Conservation (phyloP, 2,329 filamentous ascomycete species). For the Ophiostoma novo-ulmi region DNA sequence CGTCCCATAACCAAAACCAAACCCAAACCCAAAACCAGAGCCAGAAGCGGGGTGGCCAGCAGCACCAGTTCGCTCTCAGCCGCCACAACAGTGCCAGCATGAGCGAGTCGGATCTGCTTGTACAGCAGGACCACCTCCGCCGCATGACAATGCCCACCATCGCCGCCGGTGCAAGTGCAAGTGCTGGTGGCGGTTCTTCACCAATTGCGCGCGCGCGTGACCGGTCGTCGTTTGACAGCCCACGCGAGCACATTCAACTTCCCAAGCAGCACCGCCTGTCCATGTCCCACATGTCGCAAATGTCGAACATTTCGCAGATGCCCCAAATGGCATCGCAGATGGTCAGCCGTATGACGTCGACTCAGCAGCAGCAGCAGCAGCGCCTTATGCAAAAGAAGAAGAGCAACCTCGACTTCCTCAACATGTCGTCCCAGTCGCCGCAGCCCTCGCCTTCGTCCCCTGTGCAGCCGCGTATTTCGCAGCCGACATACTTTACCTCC, state of each 20-base stretch:
- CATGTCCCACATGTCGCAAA: conserved; percentile 32
- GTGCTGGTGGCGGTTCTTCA: conserved; percentile 24
- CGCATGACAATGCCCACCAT: conserved; percentile 49
- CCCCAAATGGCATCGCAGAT: neutral
- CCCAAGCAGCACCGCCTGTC: conserved; percentile 46
- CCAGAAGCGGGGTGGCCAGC: conserved; percentile 19
- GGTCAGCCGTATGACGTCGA: conserved; percentile 34
- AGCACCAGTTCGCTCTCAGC: conserved; percentile 35
- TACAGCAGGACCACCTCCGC: conserved; percentile 54
- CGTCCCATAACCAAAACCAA: conserved; percentile 17
- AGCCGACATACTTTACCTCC: conserved; percentile 35
- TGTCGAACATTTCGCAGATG: neutral
- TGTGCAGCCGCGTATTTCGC: conserved; percentile 39
- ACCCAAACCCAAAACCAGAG: conserved; percentile 20
- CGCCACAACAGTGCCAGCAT: conserved; percentile 41
- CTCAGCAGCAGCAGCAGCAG: conserved; percentile 34
- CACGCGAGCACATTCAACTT: conserved; percentile 36
- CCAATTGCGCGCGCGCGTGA: conserved; percentile 37
- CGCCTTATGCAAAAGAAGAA: conserved; percentile 33
- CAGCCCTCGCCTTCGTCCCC: conserved; percentile 43
- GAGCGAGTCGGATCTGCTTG: conserved; percentile 50
- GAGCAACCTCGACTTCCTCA: conserved; percentile 43
- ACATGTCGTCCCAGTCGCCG: conserved; percentile 36
- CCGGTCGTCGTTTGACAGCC: conserved; percentile 46
- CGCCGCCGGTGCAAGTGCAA: conserved; percentile 31